Evolutionary conservation across 495 filamentous ascomycete genomes (phyloP).

Genomic region (Talaromyces borbonicus): DNA sequence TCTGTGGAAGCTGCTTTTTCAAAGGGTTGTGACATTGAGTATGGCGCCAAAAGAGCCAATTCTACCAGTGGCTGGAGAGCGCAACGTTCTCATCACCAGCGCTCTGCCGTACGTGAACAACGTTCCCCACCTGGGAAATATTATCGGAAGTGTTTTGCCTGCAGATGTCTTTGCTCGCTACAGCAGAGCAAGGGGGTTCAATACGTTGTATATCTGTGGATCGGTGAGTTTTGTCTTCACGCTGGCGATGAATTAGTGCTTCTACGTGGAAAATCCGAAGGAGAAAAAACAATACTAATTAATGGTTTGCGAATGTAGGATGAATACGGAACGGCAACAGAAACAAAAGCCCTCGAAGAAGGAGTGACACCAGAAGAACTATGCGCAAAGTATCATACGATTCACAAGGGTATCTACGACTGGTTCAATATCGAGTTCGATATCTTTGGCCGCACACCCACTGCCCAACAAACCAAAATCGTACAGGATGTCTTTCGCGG

Average conservation of each 20-base stretch:
- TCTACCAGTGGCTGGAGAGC: slow-evolving; percentile 17
- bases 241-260: too few relatives aligned
- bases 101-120: slow-evolving; percentile 91
- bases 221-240: slow-evolving; percentile 13
- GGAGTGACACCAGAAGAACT: slow-evolving; percentile 60
- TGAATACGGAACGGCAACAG: slow-evolving; percentile 82
- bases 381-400: slow-evolving; percentile 75
- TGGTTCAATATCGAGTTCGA: slow-evolving; percentile 86
- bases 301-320: slow-evolving; percentile 56
- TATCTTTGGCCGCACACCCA: slow-evolving; percentile 75
- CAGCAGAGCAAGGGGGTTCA: slow-evolving; percentile 47
- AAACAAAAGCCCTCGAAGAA: slow-evolving; percentile 65
- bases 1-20: too few relatives aligned
- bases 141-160: slow-evolving; percentile 79
- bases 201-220: slow-evolving; percentile 35
- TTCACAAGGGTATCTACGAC: slow-evolving; percentile 77
- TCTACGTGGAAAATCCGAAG: too few relatives aligned
- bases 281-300: slow-evolving; percentile 32
- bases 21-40: too few relatives aligned
- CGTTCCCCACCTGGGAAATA: slow-evolving; percentile 89
- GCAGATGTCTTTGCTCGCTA: slow-evolving; percentile 69
- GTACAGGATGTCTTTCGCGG: slow-evolving; percentile 76
- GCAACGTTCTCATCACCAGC: slow-evolving; percentile 42
- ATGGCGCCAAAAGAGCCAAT: slow-evolving; percentile 8
- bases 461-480: slow-evolving; percentile 72